Conservation (phyloP, 371 early-diverging fungal genomes). For the Mucor plumbeus region DNA sequence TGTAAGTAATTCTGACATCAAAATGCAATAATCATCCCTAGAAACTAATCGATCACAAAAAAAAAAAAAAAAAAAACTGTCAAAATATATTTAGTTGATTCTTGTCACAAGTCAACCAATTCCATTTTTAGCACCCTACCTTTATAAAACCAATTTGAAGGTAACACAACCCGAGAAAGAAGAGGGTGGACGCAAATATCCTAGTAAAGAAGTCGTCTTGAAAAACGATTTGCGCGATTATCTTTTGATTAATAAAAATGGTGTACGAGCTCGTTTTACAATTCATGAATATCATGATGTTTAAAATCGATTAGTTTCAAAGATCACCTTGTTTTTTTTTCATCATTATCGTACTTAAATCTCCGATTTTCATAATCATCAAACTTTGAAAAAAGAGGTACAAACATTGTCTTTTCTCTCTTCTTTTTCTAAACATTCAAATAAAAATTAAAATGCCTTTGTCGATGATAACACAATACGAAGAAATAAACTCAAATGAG, state of each 20-base stretch:
- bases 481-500: constrained; percentile 4
- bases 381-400: background rate
- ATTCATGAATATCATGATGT: constrained; percentile 66
- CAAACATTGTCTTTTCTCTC: constrained; percentile 2
- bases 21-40: background rate
- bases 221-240: constrained; percentile 71
- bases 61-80: background rate
- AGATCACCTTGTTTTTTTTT: constrained; percentile 9
- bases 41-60: background rate
- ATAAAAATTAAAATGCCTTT: constrained; percentile 9
- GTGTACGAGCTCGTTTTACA: constrained; percentile 58
- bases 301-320: constrained; percentile 24
- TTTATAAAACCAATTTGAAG: constrained; percentile 58
- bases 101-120: constrained; percentile 57
- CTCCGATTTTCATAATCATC: background rate
- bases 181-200: constrained; percentile 44
- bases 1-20: constrained; percentile 37
- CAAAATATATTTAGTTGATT: constrained; percentile 42
- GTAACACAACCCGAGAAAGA: constrained; percentile 53
- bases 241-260: constrained; percentile 65
- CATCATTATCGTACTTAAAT: background rate
- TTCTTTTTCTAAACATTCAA: constrained; percentile 4
- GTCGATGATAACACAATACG: constrained; percentile 16
- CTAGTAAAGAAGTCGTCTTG: constrained; percentile 53
- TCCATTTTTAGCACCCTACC: constrained; percentile 66